Base-by-base conservation (phyloP, 2,329 filamentous ascomycete genomes). In the Penicillium palitans region DNA sequence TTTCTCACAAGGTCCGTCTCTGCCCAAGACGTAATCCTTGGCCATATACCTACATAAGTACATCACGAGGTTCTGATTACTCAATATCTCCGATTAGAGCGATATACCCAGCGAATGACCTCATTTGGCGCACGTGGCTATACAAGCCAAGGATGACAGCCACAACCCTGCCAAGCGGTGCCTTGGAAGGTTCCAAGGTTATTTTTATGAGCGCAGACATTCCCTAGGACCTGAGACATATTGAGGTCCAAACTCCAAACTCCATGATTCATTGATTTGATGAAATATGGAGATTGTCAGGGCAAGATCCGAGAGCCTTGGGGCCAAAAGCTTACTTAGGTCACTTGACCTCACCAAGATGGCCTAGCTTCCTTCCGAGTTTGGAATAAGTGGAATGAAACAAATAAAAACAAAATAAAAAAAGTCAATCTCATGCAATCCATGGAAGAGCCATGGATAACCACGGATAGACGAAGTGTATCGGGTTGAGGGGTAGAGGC, bases 51-150 rank as follows among this genome's bases (percentile, higher is more conserved):
- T 33, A 9, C 25, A 8, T 27, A 35, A 15, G 31, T 6, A 45
- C 24, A 45, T 27, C 24, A 44, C 17, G 5, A 27, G 42, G 17
- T 27, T n/a, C 19, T 19, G 8, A 49, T 49, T 24, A 7, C 19
- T 35, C 13, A 12, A 42, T 37, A 31, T 45, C 15, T 10, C 24
- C 5, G 37, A 44, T 39, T 44, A 44, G 17, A 31, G 25, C 12
- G n/a, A 24, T 27, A 17, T 50, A 10, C 17, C 29, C 51, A 33
- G 33, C 6, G 27, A 33, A 54, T 58, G 50, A 58, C 55, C 50
- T 58, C 55, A 48, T 54, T 24, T 5, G 10, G 37, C 17, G 35
- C 50, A 58, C 55, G 55, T 58, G 55, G 55, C 42, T 42, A 25
- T 12, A n/a, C 6, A n/a, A 35, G 29, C 45, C 19, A 33, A 21